These are phyloP conservation scores for Backusella psychrophila DNA, from an alignment of 192 early-diverging fungal genomes.

Conservation along the genomic window DNA sequence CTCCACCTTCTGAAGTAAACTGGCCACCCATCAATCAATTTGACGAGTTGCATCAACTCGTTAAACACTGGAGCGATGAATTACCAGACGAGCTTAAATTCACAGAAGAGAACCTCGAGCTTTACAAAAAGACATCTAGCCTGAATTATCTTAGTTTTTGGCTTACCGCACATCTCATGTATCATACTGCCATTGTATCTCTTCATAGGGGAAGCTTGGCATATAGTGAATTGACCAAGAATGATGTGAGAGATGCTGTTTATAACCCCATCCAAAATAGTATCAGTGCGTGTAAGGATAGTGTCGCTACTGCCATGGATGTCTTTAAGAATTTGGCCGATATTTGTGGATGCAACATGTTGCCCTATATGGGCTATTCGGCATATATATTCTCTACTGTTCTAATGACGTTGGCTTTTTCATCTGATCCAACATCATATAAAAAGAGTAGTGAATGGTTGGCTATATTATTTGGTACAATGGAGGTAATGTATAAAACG, in stretches of 20 bases:
- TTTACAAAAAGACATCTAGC: constrained; percentile 16
- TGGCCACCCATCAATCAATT: constrained; percentile 32
- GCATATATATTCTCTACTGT: constrained; percentile 32
- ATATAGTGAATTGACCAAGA: constrained; percentile 12
- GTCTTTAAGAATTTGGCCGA: constrained; percentile 22
- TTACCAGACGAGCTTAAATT: constrained; percentile 16
- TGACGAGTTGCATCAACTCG: neutral
- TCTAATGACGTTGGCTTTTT: constrained; percentile 27
- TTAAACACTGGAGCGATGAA: constrained; percentile 14
- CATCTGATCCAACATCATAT: constrained; percentile 16
- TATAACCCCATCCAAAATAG: constrained; percentile 10
- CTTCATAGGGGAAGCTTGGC: constrained; percentile 31
- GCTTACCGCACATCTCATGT: constrained; percentile 26
- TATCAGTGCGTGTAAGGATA: constrained; percentile 20
- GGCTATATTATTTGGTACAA: constrained; percentile 7
- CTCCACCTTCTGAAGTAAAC: neutral
- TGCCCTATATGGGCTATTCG: constrained; percentile 30
- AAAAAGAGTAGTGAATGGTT: constrained; percentile 21
- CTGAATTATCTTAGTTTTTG: constrained; percentile 23
- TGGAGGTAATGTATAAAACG: constrained; percentile 4
- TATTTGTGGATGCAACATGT: constrained; percentile 21
- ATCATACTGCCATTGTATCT: constrained; percentile 18
- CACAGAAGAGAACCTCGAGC: neutral
- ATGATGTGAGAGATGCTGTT: neutral
- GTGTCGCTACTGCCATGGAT: constrained; percentile 18